These are phyloP conservation scores for Stellera chamaejasme DNA, from an alignment of 345 rosid genomes.

Conservation along the genomic window DNA sequence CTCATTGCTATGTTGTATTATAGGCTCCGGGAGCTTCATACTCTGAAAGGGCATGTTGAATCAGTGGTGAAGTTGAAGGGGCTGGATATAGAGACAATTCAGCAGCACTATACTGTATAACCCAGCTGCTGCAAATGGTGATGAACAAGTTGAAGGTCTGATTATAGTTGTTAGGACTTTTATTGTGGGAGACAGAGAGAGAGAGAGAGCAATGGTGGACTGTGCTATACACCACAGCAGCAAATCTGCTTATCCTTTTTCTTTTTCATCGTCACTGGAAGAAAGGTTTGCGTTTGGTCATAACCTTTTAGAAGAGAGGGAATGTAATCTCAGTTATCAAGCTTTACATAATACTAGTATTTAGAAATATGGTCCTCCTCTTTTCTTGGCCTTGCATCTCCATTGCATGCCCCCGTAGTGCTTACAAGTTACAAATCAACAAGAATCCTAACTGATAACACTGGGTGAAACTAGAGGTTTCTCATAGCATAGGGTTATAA, in stretches of 20 bases:
- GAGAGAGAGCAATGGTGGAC: not conserved
- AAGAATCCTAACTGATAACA: not conserved
- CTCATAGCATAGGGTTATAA: not conserved
- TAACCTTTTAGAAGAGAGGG: conserved; percentile 6
- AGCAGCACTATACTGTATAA: conserved; percentile 77
- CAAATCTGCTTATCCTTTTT: conserved; percentile 6
- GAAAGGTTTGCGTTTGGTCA: conserved; percentile 16
- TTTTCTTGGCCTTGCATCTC: not conserved
- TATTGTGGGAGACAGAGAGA: conserved; percentile 14
- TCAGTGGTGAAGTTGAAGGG: conserved; percentile 88
- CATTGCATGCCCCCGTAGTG: too few relatives aligned
- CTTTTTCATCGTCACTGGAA: conserved; percentile 5
- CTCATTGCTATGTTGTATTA: not conserved
- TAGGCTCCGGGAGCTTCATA: conserved; percentile 78
- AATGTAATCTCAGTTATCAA: conserved; percentile 10
- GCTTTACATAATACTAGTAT: not conserved
- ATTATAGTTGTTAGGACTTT: conserved; percentile 7
- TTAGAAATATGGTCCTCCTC: not conserved
- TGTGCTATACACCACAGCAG: not conserved
- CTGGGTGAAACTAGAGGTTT: not conserved
- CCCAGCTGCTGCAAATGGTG: not conserved
- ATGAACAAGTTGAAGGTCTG: conserved; percentile 5
- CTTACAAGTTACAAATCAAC: not conserved
- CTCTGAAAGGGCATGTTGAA: conserved; percentile 85
- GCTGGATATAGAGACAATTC: conserved; percentile 65